These are phyloP conservation scores for Chaetomium tenue DNA, from an alignment of 495 filamentous ascomycete species.

Conservation along the genomic window DNA sequence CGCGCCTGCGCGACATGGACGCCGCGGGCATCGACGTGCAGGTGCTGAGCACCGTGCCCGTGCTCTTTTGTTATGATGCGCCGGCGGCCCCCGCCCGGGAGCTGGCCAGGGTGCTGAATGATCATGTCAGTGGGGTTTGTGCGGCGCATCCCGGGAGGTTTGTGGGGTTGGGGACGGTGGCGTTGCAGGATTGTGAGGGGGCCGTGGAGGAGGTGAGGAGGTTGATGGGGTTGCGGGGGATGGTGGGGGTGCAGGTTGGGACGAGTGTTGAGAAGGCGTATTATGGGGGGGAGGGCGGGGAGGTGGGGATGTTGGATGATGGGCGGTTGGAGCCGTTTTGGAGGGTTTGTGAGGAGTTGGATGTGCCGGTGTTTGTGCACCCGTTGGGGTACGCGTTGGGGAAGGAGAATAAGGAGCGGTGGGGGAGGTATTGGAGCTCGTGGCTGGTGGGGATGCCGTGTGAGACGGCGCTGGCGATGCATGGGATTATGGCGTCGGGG, in stretches of 20 bases:
- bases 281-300: neutral
- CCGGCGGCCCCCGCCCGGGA: slow-evolving; percentile 17
- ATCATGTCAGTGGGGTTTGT: slow-evolving; percentile 26
- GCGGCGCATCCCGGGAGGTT: slow-evolving; percentile 18
- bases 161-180: slow-evolving; percentile 31
- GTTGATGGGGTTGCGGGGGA: slow-evolving; percentile 6
- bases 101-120: slow-evolving; percentile 30
- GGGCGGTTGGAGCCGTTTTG: slow-evolving; percentile 28
- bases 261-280: slow-evolving; percentile 20
- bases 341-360: slow-evolving; percentile 27
- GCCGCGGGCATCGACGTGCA: slow-evolving; percentile 34
- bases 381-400: slow-evolving; percentile 33
- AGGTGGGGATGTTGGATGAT: slow-evolving; percentile 26
- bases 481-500: slow-evolving; percentile 28
- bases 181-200: slow-evolving; percentile 52
- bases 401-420: slow-evolving; percentile 27
- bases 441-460: slow-evolving; percentile 37
- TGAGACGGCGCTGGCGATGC: slow-evolving; percentile 34
- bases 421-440: slow-evolving; percentile 28
- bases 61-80: slow-evolving; percentile 36
- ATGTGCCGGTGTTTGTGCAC: slow-evolving; percentile 31
- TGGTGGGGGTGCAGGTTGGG: slow-evolving; percentile 33
- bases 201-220: slow-evolving; percentile 63
- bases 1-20: slow-evolving; percentile 32
- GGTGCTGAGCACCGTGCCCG: slow-evolving; percentile 34